These are phyloP conservation scores for Xerocomellus chrysenteron DNA, from an alignment of 768 basidiomycete species.

Conservation along the genomic window DNA sequence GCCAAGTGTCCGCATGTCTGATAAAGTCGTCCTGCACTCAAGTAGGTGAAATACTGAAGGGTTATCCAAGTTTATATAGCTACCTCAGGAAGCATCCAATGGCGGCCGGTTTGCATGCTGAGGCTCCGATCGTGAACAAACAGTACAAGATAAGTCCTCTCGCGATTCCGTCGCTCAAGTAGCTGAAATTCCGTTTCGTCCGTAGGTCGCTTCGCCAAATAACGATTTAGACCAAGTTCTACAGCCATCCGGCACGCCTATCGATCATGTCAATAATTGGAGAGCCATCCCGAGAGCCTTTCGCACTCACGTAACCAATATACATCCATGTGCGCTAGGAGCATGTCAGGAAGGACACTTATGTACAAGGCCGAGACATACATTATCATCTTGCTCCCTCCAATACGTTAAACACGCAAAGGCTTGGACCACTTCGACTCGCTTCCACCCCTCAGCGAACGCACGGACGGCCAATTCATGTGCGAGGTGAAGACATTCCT, in stretches of 20 bases:
- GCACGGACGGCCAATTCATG: constrained; percentile 74
- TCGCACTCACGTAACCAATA: constrained; percentile 70
- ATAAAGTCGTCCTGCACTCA: constrained; percentile 62
- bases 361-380: constrained; percentile 24
- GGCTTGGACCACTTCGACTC: constrained; percentile 86
- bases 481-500: constrained; percentile 67
- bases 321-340: constrained; percentile 80
- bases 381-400: constrained; percentile 85
- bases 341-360: constrained; percentile 13
- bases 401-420: constrained; percentile 89
- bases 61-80: neutral
- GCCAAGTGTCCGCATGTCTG: constrained; percentile 68
- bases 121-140: constrained; percentile 86
- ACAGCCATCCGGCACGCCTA: constrained; percentile 89
- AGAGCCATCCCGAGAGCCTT: neutral
- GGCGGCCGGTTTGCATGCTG: constrained; percentile 81
- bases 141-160: constrained; percentile 82
- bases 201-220: constrained; percentile 49
- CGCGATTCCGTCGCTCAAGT: constrained; percentile 78
- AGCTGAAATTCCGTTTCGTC: constrained; percentile 65
- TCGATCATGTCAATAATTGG: constrained; percentile 1
- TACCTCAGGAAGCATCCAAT: constrained; percentile 85
- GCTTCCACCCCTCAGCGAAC: constrained; percentile 75
- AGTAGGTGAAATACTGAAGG: constrained; percentile 10
- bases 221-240: constrained; percentile 77